Percentiles rank a stretch among this genome's conserved stretches.
phyloP scores from a whole-genome alignment of 345 rosid species.

The Lepidium sativum region DNA sequence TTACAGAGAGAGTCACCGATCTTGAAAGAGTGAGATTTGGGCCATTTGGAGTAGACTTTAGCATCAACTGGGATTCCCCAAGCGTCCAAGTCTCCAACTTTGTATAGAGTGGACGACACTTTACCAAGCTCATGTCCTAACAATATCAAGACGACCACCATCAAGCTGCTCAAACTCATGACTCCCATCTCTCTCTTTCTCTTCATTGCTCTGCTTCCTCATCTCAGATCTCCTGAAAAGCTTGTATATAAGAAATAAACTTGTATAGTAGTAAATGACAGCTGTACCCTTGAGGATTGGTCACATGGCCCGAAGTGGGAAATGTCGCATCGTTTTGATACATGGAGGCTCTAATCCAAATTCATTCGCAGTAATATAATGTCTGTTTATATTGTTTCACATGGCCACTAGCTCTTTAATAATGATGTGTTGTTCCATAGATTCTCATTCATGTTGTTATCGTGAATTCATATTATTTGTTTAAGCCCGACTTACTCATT shows the following conservation, averaged over 20 bases:
- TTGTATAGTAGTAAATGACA: conserved; percentile 4
- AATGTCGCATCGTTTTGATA: conserved; percentile 12
- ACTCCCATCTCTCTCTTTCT: conserved; percentile 9
- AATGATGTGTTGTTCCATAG: background rate
- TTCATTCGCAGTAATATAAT: background rate
- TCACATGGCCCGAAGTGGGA: conserved; percentile 22
- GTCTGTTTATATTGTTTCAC: conserved; percentile 14
- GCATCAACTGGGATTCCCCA: conserved; percentile 78
- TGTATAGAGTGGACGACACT: conserved; percentile 42
- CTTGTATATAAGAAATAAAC: background rate
- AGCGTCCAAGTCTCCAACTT: conserved; percentile 76
- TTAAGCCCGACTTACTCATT: background rate
- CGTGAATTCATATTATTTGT: background rate
- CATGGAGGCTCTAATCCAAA: background rate
- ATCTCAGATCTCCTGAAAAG: conserved; percentile 17
- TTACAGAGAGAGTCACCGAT: conserved; percentile 82
- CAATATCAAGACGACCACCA: conserved; percentile 27
- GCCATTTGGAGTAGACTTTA: conserved; percentile 66
- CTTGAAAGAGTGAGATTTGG: conserved; percentile 50
- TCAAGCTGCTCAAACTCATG: conserved; percentile 3
- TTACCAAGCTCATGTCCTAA: conserved; percentile 32
- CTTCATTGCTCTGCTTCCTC: conserved; percentile 1
- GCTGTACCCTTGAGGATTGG: conserved; percentile 3
- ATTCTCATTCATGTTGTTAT: background rate
- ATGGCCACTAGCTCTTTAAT: conserved; percentile 14